Base-by-base conservation (phyloP, 768 basidiomycete genomes). In the Rhodotorula graminis region DNA sequence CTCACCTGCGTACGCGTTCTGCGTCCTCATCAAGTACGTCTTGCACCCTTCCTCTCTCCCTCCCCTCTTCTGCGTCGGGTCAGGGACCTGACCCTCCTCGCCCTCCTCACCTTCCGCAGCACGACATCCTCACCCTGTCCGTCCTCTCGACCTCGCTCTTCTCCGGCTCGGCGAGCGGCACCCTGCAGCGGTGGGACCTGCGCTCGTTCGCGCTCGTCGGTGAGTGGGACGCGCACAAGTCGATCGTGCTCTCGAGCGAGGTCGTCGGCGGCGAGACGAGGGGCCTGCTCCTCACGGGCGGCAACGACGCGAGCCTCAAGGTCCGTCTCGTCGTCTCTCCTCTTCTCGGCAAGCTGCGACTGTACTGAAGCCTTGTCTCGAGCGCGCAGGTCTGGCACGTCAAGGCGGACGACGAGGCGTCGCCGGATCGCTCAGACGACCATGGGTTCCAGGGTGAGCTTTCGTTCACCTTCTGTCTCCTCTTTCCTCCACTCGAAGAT, bases 301-400 rank as follows among this genome's bases (percentile, higher is more conserved):
- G 89, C 0, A 92, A 89, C 77, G 94, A 97, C 73, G 87, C 88
- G 29, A 84, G 87, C 67, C 88, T 96, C 79, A 93, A 92, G 84
- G 91, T 90, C 4, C 52, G 71, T 18, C 44, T 29, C 23, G 3
- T 25, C 21, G 3, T 10, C 7, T 1, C 31, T 12, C 19, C 11
- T n/a, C n/a, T n/a, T n/a, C n/a, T n/a, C n/a, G n/a, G n/a, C n/a
- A n/a, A n/a, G n/a, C n/a, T n/a, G n/a, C n/a, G n/a, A n/a, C n/a
- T n/a, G n/a, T n/a, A n/a, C n/a, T n/a, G n/a, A n/a, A n/a, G n/a
- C n/a, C 3, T 16, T 46, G 16, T 7, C 6, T 18, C 11, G 8
- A 12, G 25, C 6, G 50, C 37, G 37, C 46, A 64, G 52, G 55
- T 65, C 33, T 60, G 55, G 52, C 33, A 61, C 29, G 5, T 67